Base-by-base conservation (phyloP, 495 filamentous ascomycete genomes). In the Daldinia loculata region DNA sequence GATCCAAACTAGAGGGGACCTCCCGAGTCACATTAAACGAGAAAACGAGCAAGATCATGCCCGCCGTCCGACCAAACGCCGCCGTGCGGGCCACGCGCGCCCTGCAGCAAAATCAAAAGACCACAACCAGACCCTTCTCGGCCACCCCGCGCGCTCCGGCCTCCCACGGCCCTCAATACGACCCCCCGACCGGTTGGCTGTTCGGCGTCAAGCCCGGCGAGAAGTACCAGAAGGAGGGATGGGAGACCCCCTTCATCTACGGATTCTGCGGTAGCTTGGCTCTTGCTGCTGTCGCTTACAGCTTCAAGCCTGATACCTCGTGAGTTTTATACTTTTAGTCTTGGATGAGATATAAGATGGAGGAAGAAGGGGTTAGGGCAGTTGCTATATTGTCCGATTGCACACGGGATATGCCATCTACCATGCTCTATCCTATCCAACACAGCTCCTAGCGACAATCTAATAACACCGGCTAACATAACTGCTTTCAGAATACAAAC, bases 221-320 rank as follows among this genome's bases (percentile, higher is more conserved):
- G 89, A 96, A 97, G 81, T 91, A 93, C 80, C 86, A 92, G 86
- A 94, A 93, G 80, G 95, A 99, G 80, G 95, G 94, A 53, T 99
- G 95, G 95, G 95, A 99, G 88, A 86, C 80, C 24, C 81, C 95
- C 30, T 95, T 89, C 85, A 88, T 92, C 79, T 97, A 90, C 79
- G 94, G 95, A 19, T 97, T 97, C 79, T 92, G 88, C 80, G 95
- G 94, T n/a, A 91, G 89, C 74, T 78, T 98, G 63, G 79, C 85
- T 14, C 82, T 93, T 48, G 90, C 89, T 36, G 88, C 86, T 61
- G 85, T 98, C 36, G 93, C 89, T 72, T 97, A 98, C 85, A 92
- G 92, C 57, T 98, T 93, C 77, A 99, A 99, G 89, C 95, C 95
- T 26, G 95, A 99, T 85, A 98, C 94, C 56, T 96, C 92, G 95